phyloP scores from a whole-genome alignment of 306 rosid genomes.

The Citrullus amarus region DNA sequence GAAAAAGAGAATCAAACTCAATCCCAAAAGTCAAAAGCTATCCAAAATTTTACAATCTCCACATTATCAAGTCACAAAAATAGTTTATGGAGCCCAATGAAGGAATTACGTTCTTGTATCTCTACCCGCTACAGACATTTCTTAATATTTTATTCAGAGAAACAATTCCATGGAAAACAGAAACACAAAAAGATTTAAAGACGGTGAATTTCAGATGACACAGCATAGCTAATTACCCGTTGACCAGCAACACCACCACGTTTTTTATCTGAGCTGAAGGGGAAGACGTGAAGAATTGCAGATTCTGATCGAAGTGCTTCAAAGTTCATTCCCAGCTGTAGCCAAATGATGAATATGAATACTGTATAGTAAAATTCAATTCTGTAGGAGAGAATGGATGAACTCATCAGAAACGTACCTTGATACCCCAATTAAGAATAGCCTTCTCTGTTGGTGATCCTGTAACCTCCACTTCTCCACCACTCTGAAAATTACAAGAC shows the following conservation, averaged over 20 bases:
- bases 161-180: no score
- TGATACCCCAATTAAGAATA: constrained; percentile 58
- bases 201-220: neutral
- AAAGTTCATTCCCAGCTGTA: constrained; percentile 80
- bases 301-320: constrained; percentile 41
- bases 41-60: neutral
- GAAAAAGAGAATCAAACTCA: neutral
- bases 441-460: constrained; percentile 97
- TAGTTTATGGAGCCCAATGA: neutral
- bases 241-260: constrained; percentile 63
- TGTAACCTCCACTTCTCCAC: constrained; percentile 47
- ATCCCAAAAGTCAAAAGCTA: neutral
- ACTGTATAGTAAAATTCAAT: neutral
- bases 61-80: neutral
- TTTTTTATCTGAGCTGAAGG: constrained; percentile 81
- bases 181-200: neutral
- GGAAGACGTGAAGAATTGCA: constrained; percentile 59
- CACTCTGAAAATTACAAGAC: constrained; percentile 27
- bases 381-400: neutral
- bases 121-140: neutral
- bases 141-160: neutral
- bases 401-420: constrained; percentile 25
- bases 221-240: constrained; percentile 29
- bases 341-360: neutral
- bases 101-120: neutral